Evolutionary conservation across 257 asterid genomes (phyloP), one percentile per base, ranked within the genome.

Genomic region (Knoxia roxburghii): DNA sequence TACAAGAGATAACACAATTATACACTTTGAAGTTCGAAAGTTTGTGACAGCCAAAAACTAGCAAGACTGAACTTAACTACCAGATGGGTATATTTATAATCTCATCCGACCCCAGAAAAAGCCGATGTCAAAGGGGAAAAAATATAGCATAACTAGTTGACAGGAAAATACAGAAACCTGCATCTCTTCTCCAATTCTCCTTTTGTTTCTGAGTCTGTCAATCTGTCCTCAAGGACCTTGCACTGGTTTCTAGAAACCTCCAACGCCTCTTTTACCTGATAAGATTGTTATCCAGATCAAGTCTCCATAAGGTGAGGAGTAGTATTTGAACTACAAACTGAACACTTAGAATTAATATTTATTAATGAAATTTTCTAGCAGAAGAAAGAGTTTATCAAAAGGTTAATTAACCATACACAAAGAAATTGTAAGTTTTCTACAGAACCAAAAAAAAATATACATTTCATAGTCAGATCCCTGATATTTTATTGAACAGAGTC

Each of bases 201-300:
- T 53, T 65, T 71, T 67, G 78, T 79, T 73, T 76, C 84, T 33
- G 74, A 73, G 68, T 50, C 66, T 53, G 64, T 61, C 75, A 78
- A 66, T 73, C 73, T 67, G 45, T 76, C 85, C 73, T 82, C 80
- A 20, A 75, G 80, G 76, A 63, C 77, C 73, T 76, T 73, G 80
- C 85, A 80, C 43, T 81, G 79, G 56, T 64, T 75, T 73, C 82
- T 73, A 79, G 76, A 90, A 62, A 65, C 58, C 77, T 83, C 92
- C 73, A 86, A 80, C 71, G 86, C 88, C 30, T 77, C 68, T 63
- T 77, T 81, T 66, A 75, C 89, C 97, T 90, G 76, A 61, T 27
- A 61, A 67, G 50, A 71, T 75, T 41, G 69, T 72, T 52, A 64
- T 67, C 61, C 20, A 24, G 45, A 74, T 32, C 14, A 66, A 35